These are phyloP conservation scores for Penicillium nucicola DNA, from an alignment of 495 filamentous ascomycete species.

Conservation along the genomic window DNA sequence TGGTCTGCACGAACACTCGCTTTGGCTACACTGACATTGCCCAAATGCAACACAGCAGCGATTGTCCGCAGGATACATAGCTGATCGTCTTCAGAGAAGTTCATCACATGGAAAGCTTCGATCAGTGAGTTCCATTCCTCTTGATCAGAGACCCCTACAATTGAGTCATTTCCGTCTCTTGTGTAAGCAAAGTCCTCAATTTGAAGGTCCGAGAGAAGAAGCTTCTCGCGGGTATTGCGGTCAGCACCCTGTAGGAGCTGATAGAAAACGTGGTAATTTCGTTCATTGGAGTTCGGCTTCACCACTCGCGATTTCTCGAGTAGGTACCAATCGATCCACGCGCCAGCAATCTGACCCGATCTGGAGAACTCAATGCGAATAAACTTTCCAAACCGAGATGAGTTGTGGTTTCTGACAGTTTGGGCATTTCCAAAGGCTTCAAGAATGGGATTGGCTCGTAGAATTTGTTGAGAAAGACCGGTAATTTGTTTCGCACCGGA, in stretches of 20 bases:
- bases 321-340: conserved; percentile 98
- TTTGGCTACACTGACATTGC: conserved; percentile 84
- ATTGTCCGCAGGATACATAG: conserved; percentile 78
- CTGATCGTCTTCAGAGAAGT: conserved; percentile 85
- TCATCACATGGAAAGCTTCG: conserved; percentile 94
- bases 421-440: conserved; percentile 99
- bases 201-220: conserved; percentile 67
- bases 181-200: conserved; percentile 92
- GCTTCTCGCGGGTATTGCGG: conserved; percentile 63
- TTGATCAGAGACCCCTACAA: conserved; percentile 83
- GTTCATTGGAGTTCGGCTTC: conserved; percentile 76
- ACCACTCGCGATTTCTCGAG: conserved; percentile 96
- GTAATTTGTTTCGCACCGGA: conserved; percentile 65
- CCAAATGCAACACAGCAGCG: conserved; percentile 88
- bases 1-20: conserved; percentile 90
- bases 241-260: conserved; percentile 88
- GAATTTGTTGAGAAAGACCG: conserved; percentile 93
- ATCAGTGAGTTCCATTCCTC: conserved; percentile 89
- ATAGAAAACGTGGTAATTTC: conserved; percentile 98
- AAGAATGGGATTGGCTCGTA: conserved; percentile 94
- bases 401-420: conserved; percentile 97
- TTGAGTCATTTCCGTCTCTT: conserved; percentile 82
- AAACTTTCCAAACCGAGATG: conserved; percentile 98
- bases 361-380: conserved; percentile 95
- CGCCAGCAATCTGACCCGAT: conserved; percentile 87